A percentile compares a stretch with the other conserved stretches of the same genome.
phyloP scores from a whole-genome alignment of 192 early-diverging fungal species.

The Rhizophagus clarus region DNA sequence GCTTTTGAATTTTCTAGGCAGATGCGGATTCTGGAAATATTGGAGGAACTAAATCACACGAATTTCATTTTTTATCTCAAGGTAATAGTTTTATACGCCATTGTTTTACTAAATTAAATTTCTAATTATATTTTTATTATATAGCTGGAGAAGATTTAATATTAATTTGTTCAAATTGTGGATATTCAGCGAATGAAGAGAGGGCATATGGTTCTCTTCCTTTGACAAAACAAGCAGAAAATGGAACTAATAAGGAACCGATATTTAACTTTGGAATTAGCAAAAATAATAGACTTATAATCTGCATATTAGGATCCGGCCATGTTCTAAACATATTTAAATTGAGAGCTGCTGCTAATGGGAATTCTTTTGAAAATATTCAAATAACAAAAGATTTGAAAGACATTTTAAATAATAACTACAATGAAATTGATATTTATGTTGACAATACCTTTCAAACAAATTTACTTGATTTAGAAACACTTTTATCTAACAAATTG shows the following conservation, averaged over 20 bases:
- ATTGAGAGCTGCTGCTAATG: neutral
- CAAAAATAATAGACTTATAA: neutral
- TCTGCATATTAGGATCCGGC: neutral
- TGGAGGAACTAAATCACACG: constrained; percentile 86
- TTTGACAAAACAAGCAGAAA: neutral
- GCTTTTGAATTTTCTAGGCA: constrained; percentile 5
- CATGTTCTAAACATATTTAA: neutral
- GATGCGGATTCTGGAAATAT: constrained; percentile 89
- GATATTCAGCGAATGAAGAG: constrained; percentile 87
- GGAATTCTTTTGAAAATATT: neutral
- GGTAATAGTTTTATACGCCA: constrained; percentile 35
- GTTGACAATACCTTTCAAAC: neutral
- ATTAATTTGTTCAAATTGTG: constrained; percentile 70
- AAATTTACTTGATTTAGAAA: neutral
- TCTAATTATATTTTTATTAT: neutral
- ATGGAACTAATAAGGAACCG: neutral
- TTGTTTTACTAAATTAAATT: neutral
- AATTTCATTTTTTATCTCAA: constrained; percentile 79
- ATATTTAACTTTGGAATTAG: neutral
- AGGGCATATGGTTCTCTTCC: constrained; percentile 51
- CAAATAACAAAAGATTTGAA: neutral
- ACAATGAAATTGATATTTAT: neutral
- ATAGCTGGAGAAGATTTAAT: constrained; percentile 83
- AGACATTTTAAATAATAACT: neutral
- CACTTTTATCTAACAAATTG: constrained; percentile 22